Percentiles rank a stretch among this genome's conserved stretches.
phyloP scores from a whole-genome alignment of 192 early-diverging fungal species.

The Coemansia sp. region DNA sequence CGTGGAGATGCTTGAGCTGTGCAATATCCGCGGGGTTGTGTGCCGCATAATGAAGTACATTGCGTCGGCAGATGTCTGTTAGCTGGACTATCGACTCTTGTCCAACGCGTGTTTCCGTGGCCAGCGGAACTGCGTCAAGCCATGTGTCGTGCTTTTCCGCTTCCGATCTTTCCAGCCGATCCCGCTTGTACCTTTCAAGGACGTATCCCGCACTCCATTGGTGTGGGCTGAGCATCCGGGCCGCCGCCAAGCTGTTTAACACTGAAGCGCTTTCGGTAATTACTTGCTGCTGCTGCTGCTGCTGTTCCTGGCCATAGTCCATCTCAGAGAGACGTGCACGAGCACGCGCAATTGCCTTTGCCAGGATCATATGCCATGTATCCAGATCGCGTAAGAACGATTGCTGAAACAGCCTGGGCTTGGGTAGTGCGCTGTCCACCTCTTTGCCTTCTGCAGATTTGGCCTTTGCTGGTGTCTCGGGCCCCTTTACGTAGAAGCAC shows the following conservation, averaged over 20 bases:
- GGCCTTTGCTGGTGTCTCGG: background rate
- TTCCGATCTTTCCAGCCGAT: slow-evolving; percentile 28
- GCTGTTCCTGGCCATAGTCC: slow-evolving; percentile 13
- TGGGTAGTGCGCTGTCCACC: background rate
- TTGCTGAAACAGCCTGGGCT: slow-evolving; percentile 20
- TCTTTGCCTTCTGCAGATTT: background rate
- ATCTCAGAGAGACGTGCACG: slow-evolving; percentile 19
- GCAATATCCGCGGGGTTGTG: slow-evolving; percentile 23
- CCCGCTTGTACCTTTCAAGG: slow-evolving; percentile 34
- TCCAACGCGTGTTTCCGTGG: slow-evolving; percentile 13
- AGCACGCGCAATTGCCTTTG: slow-evolving; percentile 27
- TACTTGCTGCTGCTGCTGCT: slow-evolving; percentile 18
- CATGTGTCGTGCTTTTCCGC: slow-evolving; percentile 26
- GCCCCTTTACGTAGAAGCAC: slow-evolving; percentile 26
- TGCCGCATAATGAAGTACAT: slow-evolving; percentile 48
- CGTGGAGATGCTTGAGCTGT: slow-evolving; percentile 41
- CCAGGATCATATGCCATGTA: slow-evolving; percentile 32
- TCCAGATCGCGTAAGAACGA: slow-evolving; percentile 34
- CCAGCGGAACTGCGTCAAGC: slow-evolving; percentile 38
- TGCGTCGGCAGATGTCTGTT: slow-evolving; percentile 41
- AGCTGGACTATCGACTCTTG: slow-evolving; percentile 19
- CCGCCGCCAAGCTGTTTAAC: background rate
- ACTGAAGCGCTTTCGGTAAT: background rate
- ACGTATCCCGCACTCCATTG: slow-evolving; percentile 46
- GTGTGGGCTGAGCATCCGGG: slow-evolving; percentile 5